A percentile compares a stretch with the other conserved stretches of the same genome.
Evolutionary conservation across 805 yeast genomes (phyloP).

Genomic region (Starmerella apicola): DNA sequence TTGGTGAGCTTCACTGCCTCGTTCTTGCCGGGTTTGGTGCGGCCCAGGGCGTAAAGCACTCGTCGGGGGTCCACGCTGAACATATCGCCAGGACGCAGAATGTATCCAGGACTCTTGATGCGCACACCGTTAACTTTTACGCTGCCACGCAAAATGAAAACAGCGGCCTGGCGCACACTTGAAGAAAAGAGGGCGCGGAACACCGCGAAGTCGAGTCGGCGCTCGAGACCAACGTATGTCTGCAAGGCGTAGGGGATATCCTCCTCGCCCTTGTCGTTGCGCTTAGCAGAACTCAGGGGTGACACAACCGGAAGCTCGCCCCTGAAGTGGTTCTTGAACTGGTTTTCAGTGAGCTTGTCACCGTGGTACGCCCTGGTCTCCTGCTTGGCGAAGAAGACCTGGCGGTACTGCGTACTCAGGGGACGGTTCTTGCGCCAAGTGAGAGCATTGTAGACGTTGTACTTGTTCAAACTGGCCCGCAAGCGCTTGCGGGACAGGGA

Average conservation of each 20-base stretch:
- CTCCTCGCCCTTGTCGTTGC: slow-evolving; percentile 30
- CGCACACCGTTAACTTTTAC: slow-evolving; percentile 77
- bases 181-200: slow-evolving; percentile 91
- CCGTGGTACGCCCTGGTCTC: slow-evolving; percentile 95
- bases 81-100: slow-evolving; percentile 72
- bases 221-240: slow-evolving; percentile 78
- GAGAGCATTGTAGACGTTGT: slow-evolving; percentile 79
- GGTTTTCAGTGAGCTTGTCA: slow-evolving; percentile 73
- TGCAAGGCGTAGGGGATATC: slow-evolving; percentile 76
- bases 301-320: slow-evolving; percentile 71
- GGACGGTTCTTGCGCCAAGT: slow-evolving; percentile 40
- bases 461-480: slow-evolving; percentile 84
- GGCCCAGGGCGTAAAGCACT: slow-evolving; percentile 76
- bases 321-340: slow-evolving; percentile 63
- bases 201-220: slow-evolving; percentile 76
- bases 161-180: slow-evolving; percentile 86
- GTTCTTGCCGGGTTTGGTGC: slow-evolving; percentile 62
- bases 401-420: slow-evolving; percentile 60
- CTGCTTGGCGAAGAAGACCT: slow-evolving; percentile 81
- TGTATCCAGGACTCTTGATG: slow-evolving; percentile 67
- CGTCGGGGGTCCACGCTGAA: slow-evolving; percentile 76
- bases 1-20: slow-evolving; percentile 59
- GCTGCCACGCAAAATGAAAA: slow-evolving; percentile 65
- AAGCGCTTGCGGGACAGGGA: slow-evolving; percentile 33
- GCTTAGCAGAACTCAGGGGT: slow-evolving; percentile 40